Conservation (phyloP, 2,329 filamentous ascomycete species). For the Akanthomyces dipterigenus region DNA sequence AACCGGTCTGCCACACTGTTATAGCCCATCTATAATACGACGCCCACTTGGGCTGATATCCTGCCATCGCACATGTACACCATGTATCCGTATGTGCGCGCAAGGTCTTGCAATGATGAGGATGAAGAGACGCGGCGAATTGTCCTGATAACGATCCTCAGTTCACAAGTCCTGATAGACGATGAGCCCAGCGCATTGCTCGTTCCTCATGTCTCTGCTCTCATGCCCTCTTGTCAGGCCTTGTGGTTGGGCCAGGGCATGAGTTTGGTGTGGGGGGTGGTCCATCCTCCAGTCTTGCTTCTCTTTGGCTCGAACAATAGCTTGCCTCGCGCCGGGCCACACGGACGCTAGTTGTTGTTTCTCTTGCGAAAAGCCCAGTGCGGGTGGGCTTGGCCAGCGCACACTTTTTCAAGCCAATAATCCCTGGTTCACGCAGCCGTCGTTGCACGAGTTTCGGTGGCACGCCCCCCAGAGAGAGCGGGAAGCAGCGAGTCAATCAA, state of each 20-base stretch:
- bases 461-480: background rate
- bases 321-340: background rate
- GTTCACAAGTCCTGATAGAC: background rate
- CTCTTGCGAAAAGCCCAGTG: background rate
- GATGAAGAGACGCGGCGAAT: background rate
- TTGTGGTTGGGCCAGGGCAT: background rate
- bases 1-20: background rate
- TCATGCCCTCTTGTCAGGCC: background rate
- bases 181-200: background rate
- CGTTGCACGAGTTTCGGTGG: conserved; percentile 1
- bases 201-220: background rate
- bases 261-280: background rate
- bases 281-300: background rate
- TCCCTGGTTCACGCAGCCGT: conserved; percentile 7
- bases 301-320: background rate
- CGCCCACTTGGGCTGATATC: background rate
- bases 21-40: background rate
- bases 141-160: background rate
- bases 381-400: conserved; percentile 3
- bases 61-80: background rate
- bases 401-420: background rate
- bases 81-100: background rate
- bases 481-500: background rate
- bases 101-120: background rate
- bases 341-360: conserved; percentile 3